These are phyloP conservation scores for Suillus alpinus DNA, from an alignment of 768 basidiomycete genomes.

Conservation along the genomic window DNA sequence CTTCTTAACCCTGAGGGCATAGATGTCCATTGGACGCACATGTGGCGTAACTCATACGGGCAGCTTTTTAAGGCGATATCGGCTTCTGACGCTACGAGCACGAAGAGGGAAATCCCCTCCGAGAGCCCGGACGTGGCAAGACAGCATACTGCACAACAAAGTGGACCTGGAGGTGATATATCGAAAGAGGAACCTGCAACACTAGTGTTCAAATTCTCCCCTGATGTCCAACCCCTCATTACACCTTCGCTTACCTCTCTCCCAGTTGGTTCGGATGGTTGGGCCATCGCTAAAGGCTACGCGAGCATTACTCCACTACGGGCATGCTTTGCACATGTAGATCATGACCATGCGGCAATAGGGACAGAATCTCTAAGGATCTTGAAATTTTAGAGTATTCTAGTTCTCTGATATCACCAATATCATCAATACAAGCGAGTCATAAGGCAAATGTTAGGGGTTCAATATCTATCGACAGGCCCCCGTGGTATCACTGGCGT, in stretches of 20 bases:
- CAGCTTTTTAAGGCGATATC: slow-evolving; percentile 63
- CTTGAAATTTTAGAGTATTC: slow-evolving; percentile 48
- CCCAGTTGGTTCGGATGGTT: slow-evolving; percentile 80
- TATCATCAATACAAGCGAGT: not conserved
- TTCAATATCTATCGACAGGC: not conserved
- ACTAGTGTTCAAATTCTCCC: slow-evolving; percentile 74
- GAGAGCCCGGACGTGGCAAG: slow-evolving; percentile 44
- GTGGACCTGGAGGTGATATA: slow-evolving; percentile 4
- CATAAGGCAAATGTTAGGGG: not conserved
- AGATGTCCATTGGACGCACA: slow-evolving; percentile 72
- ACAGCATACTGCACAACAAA: slow-evolving; percentile 15
- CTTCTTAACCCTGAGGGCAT: slow-evolving; percentile 59
- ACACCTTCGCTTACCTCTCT: slow-evolving; percentile 53
- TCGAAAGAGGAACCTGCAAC: slow-evolving; percentile 23
- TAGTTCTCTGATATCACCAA: not conserved
- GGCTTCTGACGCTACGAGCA: slow-evolving; percentile 14
- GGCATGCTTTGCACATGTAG: slow-evolving; percentile 65
- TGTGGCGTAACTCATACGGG: slow-evolving; percentile 87
- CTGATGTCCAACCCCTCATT: slow-evolving; percentile 68
- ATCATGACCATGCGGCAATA: not conserved
- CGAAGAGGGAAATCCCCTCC: slow-evolving; percentile 27
- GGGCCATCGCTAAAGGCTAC: slow-evolving; percentile 70
- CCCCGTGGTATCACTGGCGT: not conserved
- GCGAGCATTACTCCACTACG: slow-evolving; percentile 78
- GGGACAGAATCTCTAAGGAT: slow-evolving; percentile 43